Conservation (phyloP, 352 stramenopile species). For the Phytophthora nicotianae region DNA sequence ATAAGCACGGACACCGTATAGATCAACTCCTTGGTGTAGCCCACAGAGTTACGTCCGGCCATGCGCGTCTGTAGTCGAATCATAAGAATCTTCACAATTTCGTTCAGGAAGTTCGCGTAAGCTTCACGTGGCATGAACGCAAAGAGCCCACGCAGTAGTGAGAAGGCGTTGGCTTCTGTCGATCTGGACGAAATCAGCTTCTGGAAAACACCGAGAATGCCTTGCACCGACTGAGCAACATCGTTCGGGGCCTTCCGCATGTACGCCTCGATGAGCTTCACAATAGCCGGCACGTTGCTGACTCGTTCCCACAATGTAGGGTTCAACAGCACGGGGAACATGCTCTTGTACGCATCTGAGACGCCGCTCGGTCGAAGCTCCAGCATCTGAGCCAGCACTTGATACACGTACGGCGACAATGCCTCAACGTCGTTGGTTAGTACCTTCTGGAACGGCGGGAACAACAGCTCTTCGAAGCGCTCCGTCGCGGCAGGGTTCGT, state of each 20-base stretch:
- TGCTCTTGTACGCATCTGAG: conserved; percentile 93
- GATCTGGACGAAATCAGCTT: conserved; percentile 95
- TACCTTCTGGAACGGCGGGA: conserved; percentile 97
- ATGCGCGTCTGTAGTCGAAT: conserved; percentile 93
- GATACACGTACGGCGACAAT: conserved; percentile 98
- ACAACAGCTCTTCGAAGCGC: conserved; percentile 96
- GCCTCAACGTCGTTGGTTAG: conserved; percentile 96
- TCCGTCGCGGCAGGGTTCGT: conserved; percentile 75
- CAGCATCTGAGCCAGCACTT: conserved; percentile 98
- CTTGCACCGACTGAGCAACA: conserved; percentile 81
- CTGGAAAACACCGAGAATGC: conserved; percentile 98
- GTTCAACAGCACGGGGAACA: conserved; percentile 95
- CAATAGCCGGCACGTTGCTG: conserved; percentile 97
- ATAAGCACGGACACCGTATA: conserved; percentile 90
- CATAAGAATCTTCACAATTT: conserved; percentile 96
- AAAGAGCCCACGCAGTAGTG: conserved; percentile 91
- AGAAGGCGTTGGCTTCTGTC: conserved; percentile 94
- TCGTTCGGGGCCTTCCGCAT: conserved; percentile 92
- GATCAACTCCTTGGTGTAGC: conserved; percentile 90
- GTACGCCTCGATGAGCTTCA: conserved; percentile 97
- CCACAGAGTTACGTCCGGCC: conserved; percentile 80
- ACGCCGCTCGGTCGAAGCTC: conserved; percentile 91
- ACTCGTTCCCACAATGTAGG: conserved; percentile 95
- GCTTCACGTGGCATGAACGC: conserved; percentile 79
- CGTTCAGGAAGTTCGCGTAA: conserved; percentile 84